These are phyloP conservation scores for Agrocybe chaxingu DNA, from an alignment of 768 basidiomycete species.

Conservation along the genomic window DNA sequence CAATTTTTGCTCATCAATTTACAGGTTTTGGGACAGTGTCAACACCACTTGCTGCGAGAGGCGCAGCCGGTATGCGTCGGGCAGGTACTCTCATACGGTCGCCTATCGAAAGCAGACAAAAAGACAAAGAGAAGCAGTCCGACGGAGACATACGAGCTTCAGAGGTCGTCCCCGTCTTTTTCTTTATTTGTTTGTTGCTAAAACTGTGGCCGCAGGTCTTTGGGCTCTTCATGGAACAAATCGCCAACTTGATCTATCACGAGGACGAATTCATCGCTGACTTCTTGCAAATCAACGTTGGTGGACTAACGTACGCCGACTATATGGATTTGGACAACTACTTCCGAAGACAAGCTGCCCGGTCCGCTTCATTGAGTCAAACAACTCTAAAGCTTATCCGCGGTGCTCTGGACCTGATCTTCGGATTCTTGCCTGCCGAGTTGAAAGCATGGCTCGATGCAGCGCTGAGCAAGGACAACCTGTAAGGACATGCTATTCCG, in stretches of 20 bases:
- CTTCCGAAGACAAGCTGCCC: slow-evolving; percentile 87
- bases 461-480: slow-evolving; percentile 67
- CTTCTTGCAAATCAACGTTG: slow-evolving; percentile 90
- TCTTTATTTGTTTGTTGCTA: background rate
- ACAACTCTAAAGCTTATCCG: slow-evolving; percentile 78
- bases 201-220: slow-evolving; percentile 56
- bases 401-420: slow-evolving; percentile 91
- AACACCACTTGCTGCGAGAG: slow-evolving; percentile 41
- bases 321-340: slow-evolving; percentile 93
- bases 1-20: background rate
- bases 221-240: slow-evolving; percentile 67
- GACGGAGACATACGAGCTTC: slow-evolving; percentile 67
- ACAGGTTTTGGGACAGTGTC: slow-evolving; percentile 42
- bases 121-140: slow-evolving; percentile 57
- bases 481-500: slow-evolving; percentile 44
- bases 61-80: slow-evolving; percentile 64
- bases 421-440: slow-evolving; percentile 86
- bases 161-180: slow-evolving; percentile 47
- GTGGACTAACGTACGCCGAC: slow-evolving; percentile 89
- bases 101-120: slow-evolving; percentile 60
- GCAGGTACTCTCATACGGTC: slow-evolving; percentile 85
- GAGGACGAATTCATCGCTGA: slow-evolving; percentile 90
- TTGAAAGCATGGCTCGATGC: slow-evolving; percentile 83
- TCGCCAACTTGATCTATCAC: slow-evolving; percentile 69
- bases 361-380: slow-evolving; percentile 61